Conservation (phyloP, 305 asterid genomes). For the Fraxinus angustifolia region DNA sequence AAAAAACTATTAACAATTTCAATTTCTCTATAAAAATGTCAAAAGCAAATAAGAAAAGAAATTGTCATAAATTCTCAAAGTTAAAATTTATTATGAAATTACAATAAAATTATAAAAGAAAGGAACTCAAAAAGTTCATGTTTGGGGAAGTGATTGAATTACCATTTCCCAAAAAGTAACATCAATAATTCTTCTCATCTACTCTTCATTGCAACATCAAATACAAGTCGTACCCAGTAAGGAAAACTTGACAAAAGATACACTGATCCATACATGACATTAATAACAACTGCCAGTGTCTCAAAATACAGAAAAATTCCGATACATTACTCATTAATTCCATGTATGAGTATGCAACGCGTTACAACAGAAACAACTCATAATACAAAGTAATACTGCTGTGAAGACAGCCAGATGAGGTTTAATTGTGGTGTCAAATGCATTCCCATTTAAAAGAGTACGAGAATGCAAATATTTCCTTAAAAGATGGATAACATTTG, state of each 20-base stretch:
- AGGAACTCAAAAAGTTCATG: neutral
- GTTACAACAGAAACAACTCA: slow-evolving; percentile 22
- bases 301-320: neutral
- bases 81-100: neutral
- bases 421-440: slow-evolving; percentile 11
- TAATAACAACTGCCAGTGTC: neutral
- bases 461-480: slow-evolving; percentile 16
- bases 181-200: neutral
- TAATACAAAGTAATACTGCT: neutral
- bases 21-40: neutral
- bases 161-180: neutral
- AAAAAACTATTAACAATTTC: neutral
- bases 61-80: neutral
- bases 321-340: neutral
- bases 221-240: neutral
- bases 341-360: neutral
- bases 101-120: neutral
- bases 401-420: neutral
- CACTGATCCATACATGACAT: neutral
- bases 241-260: neutral
- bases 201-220: neutral
- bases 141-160: neutral
- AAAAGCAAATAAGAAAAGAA: neutral
- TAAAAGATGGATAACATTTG: slow-evolving; percentile 8
- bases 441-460: slow-evolving; percentile 37